A percentile compares a stretch with the other conserved stretches of the same genome.
These are phyloP conservation scores for Spergularia azorica DNA, from an alignment of 179 eudicot species.

Conservation along the genomic window DNA sequence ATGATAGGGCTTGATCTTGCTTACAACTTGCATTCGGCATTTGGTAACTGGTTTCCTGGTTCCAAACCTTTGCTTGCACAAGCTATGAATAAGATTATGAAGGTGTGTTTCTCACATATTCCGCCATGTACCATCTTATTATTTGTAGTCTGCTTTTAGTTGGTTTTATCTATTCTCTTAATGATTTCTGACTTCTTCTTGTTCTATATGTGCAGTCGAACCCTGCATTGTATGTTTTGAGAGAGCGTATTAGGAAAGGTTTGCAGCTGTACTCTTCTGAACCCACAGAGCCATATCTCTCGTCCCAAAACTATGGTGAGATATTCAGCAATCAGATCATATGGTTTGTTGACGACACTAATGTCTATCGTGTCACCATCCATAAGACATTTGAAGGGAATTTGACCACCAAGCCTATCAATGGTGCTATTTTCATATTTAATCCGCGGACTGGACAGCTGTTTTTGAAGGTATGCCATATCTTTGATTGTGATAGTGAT, in stretches of 20 bases:
- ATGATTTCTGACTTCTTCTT: slow-evolving; percentile 3
- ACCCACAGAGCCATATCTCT: slow-evolving; percentile 97
- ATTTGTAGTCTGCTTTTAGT: background rate
- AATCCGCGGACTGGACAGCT: slow-evolving; percentile 96
- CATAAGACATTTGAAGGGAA: slow-evolving; percentile 99
- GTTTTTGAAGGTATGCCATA: slow-evolving; percentile 70
- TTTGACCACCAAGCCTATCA: slow-evolving; percentile 95
- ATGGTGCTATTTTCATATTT: slow-evolving; percentile 97
- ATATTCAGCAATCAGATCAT: slow-evolving; percentile 98
- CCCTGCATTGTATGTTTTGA: slow-evolving; percentile 94
- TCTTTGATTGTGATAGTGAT: slow-evolving; percentile 8
- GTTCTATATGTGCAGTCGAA: slow-evolving; percentile 67
- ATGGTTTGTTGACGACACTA: slow-evolving; percentile 99
- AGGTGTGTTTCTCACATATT: slow-evolving; percentile 45
- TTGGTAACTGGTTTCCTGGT: slow-evolving; percentile 99
- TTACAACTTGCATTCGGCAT: slow-evolving; percentile 98
- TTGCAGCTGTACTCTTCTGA: slow-evolving; percentile 98
- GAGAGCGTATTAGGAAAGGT: slow-evolving; percentile 99
- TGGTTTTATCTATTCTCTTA: background rate
- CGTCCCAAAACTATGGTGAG: slow-evolving; percentile 98
- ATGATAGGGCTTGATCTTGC: slow-evolving; percentile 99
- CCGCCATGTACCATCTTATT: background rate
- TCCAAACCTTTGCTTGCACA: slow-evolving; percentile 94
- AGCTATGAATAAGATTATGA: slow-evolving; percentile 99
- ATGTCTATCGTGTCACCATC: slow-evolving; percentile 97